These are phyloP conservation scores for Pythium volutum DNA, from an alignment of 352 stramenopile species.

Conservation along the genomic window DNA sequence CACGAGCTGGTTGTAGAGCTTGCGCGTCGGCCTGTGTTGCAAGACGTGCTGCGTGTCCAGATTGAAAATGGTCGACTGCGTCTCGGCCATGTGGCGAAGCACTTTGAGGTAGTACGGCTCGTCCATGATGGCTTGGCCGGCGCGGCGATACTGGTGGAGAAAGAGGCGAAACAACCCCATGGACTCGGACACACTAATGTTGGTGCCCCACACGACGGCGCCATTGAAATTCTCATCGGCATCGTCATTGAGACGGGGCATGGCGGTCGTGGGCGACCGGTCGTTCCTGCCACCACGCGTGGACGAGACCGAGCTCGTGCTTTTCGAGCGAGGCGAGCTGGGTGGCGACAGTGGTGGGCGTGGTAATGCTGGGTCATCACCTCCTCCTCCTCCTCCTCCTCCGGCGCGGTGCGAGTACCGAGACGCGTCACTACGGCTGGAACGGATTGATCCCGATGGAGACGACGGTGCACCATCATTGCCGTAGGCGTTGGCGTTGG, in stretches of 20 bases:
- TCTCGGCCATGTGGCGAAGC: conserved; percentile 71
- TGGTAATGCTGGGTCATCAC: conserved; percentile 32
- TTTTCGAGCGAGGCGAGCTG: conserved; percentile 56
- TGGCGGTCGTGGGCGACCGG: conserved; percentile 13
- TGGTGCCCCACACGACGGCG: conserved; percentile 93
- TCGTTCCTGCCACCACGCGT: conserved; percentile 15
- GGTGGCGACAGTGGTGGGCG: conserved; percentile 58
- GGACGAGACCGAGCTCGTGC: conserved; percentile 17
- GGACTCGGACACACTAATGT: conserved; percentile 91
- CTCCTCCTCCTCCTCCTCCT: not conserved
- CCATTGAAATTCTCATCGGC: conserved; percentile 60
- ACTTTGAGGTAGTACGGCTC: conserved; percentile 78
- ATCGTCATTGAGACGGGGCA: not conserved
- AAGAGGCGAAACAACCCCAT: conserved; percentile 91
- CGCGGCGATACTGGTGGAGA: conserved; percentile 75
- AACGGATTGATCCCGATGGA: conserved; percentile 43
- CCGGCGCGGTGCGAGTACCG: not conserved
- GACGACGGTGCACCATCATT: conserved; percentile 28
- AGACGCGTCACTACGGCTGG: conserved; percentile 29
- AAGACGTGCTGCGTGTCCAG: conserved; percentile 91
- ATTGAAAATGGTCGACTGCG: conserved; percentile 87
- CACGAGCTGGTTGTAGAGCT: conserved; percentile 96
- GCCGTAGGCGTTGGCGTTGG: conserved; percentile 6
- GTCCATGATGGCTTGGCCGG: conserved; percentile 31
- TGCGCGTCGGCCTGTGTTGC: conserved; percentile 69